Conservation (phyloP, 352 stramenopile genomes). For the Globisporangium rhizosaccharum region DNA sequence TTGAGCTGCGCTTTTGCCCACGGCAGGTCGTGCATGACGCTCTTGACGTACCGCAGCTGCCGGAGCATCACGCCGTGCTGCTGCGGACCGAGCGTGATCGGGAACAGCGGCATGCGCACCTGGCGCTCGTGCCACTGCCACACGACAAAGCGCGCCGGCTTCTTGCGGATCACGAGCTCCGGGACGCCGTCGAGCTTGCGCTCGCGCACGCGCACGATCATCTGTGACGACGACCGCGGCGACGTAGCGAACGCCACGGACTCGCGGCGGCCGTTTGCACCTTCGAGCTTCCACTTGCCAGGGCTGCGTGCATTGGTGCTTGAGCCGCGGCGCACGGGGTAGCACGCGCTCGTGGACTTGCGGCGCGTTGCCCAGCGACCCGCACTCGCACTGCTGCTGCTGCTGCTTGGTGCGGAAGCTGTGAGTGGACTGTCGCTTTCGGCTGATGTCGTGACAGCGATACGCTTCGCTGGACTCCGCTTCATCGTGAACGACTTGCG, state of each 20-base stretch:
- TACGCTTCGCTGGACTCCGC: conserved; percentile 41
- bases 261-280: conserved; percentile 4
- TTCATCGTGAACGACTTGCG: conserved; percentile 70
- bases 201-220: conserved; percentile 52
- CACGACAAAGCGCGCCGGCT: conserved; percentile 33
- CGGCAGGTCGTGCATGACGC: conserved; percentile 77
- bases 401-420: neutral
- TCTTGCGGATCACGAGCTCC: conserved; percentile 63
- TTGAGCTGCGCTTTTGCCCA: conserved; percentile 75
- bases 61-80: conserved; percentile 79
- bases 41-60: conserved; percentile 79
- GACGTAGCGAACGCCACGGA: conserved; percentile 1
- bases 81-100: conserved; percentile 56
- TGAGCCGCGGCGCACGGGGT: conserved; percentile 6
- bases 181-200: conserved; percentile 40
- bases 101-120: conserved; percentile 33
- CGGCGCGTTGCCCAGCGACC: conserved; percentile 29
- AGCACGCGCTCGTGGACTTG: conserved; percentile 52
- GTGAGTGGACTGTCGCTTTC: neutral
- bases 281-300: conserved; percentile 9
- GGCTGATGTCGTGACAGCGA: neutral
- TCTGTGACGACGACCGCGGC: conserved; percentile 32
- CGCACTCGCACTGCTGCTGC: neutral
- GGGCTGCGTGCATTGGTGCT: conserved; percentile 3
- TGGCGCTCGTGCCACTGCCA: conserved; percentile 66